Conservation (phyloP, 371 early-diverging fungal genomes). For the Lichtheimia hyalospora region DNA sequence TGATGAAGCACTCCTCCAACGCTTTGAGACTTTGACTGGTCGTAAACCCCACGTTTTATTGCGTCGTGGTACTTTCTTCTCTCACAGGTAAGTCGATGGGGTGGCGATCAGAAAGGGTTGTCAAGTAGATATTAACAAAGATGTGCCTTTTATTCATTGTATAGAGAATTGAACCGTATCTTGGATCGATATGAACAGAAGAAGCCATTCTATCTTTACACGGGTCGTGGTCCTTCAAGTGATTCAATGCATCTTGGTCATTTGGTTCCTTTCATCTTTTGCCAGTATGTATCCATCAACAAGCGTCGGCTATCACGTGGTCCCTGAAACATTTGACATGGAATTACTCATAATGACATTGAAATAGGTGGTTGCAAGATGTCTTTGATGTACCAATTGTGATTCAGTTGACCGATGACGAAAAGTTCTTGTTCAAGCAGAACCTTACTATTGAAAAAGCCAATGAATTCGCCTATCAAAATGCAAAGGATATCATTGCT, state of each 20-base stretch:
- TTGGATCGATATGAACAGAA: conserved; percentile 91
- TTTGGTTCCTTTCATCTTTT: conserved; percentile 98
- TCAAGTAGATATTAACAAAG: not conserved
- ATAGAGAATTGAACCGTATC: conserved; percentile 88
- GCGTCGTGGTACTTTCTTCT: conserved; percentile 96
- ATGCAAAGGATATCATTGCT: conserved; percentile 98
- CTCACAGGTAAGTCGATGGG: conserved; percentile 76
- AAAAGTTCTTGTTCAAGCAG: conserved; percentile 98
- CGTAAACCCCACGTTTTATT: conserved; percentile 86
- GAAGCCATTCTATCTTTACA: conserved; percentile 99
- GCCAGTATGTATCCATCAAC: conserved; percentile 71
- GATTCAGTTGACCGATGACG: conserved; percentile 99
- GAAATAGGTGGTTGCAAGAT: conserved; percentile 90
- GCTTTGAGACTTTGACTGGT: conserved; percentile 87
- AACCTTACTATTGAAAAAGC: conserved; percentile 89
- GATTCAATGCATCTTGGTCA: conserved; percentile 99
- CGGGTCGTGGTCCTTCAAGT: conserved; percentile 99
- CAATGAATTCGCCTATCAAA: conserved; percentile 78
- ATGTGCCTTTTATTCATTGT: not conserved
- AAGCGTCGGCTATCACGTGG: too few relatives aligned
- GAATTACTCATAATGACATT: not conserved
- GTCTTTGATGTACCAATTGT: conserved; percentile 97
- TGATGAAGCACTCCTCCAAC: conserved; percentile 73
- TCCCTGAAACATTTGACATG: not conserved
- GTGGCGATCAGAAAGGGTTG: not conserved